Percentiles rank a stretch among this genome's conserved stretches.
These are phyloP conservation scores for Jasminum sambac DNA, from an alignment of 257 asterid species.

Conservation along the genomic window DNA sequence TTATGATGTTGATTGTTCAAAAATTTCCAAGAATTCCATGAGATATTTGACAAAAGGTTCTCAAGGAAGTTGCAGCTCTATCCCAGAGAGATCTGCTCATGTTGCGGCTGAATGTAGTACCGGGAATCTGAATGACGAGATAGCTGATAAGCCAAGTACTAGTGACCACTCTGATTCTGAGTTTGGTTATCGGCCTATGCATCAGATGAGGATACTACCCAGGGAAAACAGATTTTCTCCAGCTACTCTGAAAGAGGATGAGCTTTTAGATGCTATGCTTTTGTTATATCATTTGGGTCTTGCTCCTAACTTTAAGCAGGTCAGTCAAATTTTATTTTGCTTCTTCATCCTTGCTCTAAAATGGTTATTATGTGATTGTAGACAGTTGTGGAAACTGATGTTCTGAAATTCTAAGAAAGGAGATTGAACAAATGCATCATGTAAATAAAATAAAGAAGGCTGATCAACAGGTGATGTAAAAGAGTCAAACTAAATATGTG, in stretches of 20 bases:
- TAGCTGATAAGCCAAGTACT: constrained; percentile 85
- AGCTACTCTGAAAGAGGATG: constrained; percentile 87
- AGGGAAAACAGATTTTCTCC: constrained; percentile 61
- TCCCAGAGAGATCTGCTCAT: constrained; percentile 76
- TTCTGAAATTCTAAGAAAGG: background rate
- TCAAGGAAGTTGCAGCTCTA: constrained; percentile 75
- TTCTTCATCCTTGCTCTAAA: background rate
- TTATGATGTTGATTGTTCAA: constrained; percentile 61
- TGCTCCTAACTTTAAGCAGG: constrained; percentile 98
- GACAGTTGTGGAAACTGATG: background rate
- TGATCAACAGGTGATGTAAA: constrained; percentile 1
- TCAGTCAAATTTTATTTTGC: constrained; percentile 22
- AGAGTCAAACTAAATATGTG: constrained; percentile 1
- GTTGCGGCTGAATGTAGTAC: constrained; percentile 77
- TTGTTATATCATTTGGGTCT: constrained; percentile 88
- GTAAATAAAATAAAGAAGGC: background rate
- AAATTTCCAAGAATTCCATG: constrained; percentile 49
- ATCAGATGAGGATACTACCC: constrained; percentile 59
- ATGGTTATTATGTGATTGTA: background rate
- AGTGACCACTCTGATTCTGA: constrained; percentile 85
- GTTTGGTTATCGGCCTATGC: constrained; percentile 71
- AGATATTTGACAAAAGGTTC: constrained; percentile 55
- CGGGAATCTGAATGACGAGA: constrained; percentile 75
- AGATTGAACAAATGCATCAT: background rate
- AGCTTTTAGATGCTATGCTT: constrained; percentile 93